Base-by-base conservation (phyloP, 2,329 filamentous ascomycete species). In the Gaeumannomyces sp. region DNA sequence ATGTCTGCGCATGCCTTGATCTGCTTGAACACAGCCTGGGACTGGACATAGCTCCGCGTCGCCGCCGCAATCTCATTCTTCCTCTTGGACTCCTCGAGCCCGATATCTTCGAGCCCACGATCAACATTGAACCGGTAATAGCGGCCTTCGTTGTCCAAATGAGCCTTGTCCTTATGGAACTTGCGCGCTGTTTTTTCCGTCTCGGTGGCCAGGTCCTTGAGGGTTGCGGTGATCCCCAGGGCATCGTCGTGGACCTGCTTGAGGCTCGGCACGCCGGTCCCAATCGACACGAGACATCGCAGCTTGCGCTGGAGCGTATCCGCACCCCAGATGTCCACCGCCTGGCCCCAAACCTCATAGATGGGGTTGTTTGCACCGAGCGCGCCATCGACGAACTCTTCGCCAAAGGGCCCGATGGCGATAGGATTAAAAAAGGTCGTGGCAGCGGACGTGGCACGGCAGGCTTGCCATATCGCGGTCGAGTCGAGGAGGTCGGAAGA, bases 71-170 rank as follows among this genome's bases (percentile, higher is more conserved):
- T 73, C 29, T 29, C 29, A 29, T 29, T 29, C 29, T 29, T 29
- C 29, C 75, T 73, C 19, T 71, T 69, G 5, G 69, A 67, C 65
- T 80, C 76, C 64, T 80, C 75, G 1, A 81, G 70, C 3, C 73
- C 75, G 62, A 81, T 73, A 25, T 76, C 70, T 63, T 77, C 75
- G 1, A 82, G 70, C 5, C 78, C 76, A 27, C 71, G 72, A 13
- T 70, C 66, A 19, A 81, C 78, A 66, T 80, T 81, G 67, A 82
- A 81, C 8, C 79, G 76, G 68, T 75, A 81, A 66, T 80, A 76
- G 31, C 73, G 72, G 8, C 72, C 69, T 38, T 73, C 69, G 33
- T 73, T 68, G 62, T 73, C 69, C 19, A 78, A 70, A 35, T 72
- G 63, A 45, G 67, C 65, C 66, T 78, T 73, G 31, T 76, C 71